Conservation (phyloP, 768 basidiomycete species). For the Auricularia heimuer region DNA sequence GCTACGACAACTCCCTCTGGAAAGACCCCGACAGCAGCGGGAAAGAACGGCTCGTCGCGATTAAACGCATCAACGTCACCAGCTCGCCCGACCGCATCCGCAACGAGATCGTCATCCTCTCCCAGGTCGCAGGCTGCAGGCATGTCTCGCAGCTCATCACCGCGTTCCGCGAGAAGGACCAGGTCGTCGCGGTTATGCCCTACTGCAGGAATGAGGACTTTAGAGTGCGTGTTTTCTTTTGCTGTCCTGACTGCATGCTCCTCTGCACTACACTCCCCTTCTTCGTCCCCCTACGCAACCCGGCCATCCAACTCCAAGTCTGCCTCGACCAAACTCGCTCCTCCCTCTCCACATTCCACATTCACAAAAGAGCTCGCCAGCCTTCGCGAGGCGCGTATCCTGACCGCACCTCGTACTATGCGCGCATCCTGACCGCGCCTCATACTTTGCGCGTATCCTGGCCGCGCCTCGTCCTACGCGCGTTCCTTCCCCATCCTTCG, state of each 20-base stretch:
- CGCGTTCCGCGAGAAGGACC: conserved; percentile 83
- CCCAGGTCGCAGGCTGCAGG: conserved; percentile 71
- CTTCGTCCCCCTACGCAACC: neutral
- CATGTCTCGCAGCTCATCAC: conserved; percentile 92
- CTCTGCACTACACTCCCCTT: neutral
- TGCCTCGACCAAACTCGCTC: no score
- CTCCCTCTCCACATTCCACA: no score
- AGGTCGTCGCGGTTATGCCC: conserved; percentile 90
- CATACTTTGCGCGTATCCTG: no score
- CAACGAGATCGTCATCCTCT: conserved; percentile 88
- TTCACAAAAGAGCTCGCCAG: no score
- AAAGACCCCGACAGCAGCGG: conserved; percentile 29
- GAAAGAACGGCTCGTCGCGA: conserved; percentile 70
- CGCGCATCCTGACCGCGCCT: no score
- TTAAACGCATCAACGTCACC: conserved; percentile 96
- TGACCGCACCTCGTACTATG: no score
- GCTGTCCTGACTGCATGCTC: neutral
- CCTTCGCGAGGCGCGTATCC: no score
- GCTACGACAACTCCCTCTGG: conserved; percentile 72
- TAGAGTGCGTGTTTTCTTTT: conserved; percentile 47
- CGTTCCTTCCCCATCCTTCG: no score
- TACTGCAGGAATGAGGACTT: conserved; percentile 91
- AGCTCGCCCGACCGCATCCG: conserved; percentile 85
- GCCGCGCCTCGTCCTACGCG: no score
- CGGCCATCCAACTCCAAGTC: no score